These are phyloP conservation scores for Monosporozyma aquatica DNA, from an alignment of 805 yeast species.

Conservation along the genomic window DNA sequence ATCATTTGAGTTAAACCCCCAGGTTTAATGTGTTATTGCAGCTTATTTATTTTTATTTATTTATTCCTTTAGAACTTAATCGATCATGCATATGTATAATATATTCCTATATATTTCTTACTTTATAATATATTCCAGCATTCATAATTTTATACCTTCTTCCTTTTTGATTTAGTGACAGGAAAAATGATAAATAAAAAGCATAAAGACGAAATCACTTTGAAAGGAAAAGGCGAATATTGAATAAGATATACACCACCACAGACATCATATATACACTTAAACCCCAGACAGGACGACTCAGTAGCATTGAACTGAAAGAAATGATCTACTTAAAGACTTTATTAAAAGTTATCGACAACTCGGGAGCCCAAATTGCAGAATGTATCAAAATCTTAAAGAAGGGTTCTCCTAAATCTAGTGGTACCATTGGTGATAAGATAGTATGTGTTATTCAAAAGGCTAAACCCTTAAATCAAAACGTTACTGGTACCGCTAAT, in stretches of 20 bases:
- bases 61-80: too few species aligned
- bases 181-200: background rate
- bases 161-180: too few species aligned
- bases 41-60: too few species aligned
- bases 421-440: slow-evolving; percentile 82
- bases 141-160: too few species aligned
- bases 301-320: background rate
- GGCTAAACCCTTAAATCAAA: slow-evolving; percentile 68
- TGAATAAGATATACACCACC: background rate
- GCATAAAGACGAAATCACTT: background rate
- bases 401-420: slow-evolving; percentile 68
- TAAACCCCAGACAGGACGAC: background rate
- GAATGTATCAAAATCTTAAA: slow-evolving; percentile 94
- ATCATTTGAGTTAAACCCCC: too few species aligned
- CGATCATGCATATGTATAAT: too few species aligned
- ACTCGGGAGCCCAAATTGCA: slow-evolving; percentile 88
- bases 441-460: slow-evolving; percentile 91
- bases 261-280: too few species aligned
- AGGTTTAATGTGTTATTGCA: too few species aligned
- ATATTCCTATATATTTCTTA: too few species aligned
- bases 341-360: slow-evolving; percentile 82
- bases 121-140: too few species aligned
- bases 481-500: slow-evolving; percentile 63
- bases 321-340: slow-evolving; percentile 78
- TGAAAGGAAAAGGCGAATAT: background rate